Base-by-base conservation (phyloP, 2,329 filamentous ascomycete genomes). In the Microcera coccophila region DNA sequence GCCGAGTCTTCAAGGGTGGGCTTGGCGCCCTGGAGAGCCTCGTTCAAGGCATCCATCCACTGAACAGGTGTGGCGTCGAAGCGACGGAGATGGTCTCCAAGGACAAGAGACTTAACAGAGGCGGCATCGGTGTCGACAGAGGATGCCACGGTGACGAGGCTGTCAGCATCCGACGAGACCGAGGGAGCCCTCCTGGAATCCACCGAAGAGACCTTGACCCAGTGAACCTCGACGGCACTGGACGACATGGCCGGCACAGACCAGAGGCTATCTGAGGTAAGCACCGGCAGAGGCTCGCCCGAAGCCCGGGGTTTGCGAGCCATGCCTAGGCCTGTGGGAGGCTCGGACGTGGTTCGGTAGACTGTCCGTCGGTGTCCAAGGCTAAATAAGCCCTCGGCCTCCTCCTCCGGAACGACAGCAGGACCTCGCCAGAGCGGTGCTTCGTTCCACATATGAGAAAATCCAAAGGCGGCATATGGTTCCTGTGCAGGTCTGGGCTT, bases 21-120 rank as follows among this genome's bases (percentile, higher is more conserved):
- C 22, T 26, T 26, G 22, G 29, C 42, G 36, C 20, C 26, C 42
- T 39, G 39, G 34, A 56, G 52, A 24, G 57, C 57, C 32, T 57
- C 54, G 5, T 50, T 44, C 29, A 75, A 62, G 4, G 72, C 72
- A 15, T 57, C 55, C 8, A 63, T 56, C 71, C 71, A 73, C 40
- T 62, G 39, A 12, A 55, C 59, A 47, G 48, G 55, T 20, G 43
- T 60, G 39, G 51, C 61, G 45, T 36, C 57, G 48, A 41, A 50
- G 18, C 49, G 59, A 38, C 49, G 47, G 17, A 32, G 7, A 12
- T 12, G 7, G 12, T 5, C n/a, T 8, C 8, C 12, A 9, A 19
- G 4, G 33, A 35, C 32, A 36, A 45, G 41, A 31, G 38, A 34
- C 22, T 41, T 35, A 29, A 22, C 20, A 10, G 36, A 34, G 15